A percentile compares a stretch with the other conserved stretches of the same genome.
Conservation (phyloP, 75 land plant genomes). For the Cupressus sempervirens region DNA sequence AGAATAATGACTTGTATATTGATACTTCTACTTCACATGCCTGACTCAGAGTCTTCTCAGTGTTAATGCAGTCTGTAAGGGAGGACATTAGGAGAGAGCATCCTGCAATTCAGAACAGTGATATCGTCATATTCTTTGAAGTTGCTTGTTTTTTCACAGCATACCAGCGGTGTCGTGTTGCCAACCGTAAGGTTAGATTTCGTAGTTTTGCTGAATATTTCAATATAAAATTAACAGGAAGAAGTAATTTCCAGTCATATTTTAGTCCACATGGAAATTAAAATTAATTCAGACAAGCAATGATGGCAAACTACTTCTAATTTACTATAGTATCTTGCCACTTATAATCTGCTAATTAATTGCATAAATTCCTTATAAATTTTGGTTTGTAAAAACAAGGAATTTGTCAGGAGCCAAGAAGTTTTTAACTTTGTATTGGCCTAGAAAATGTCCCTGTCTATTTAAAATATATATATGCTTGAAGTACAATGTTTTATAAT, state of each 20-base stretch:
- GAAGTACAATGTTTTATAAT: background rate
- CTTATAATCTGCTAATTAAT: background rate
- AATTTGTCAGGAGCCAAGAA: background rate
- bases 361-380: background rate
- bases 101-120: constrained; percentile 54
- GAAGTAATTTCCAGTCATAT: background rate
- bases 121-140: constrained; percentile 62
- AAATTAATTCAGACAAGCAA: background rate
- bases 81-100: constrained; percentile 83
- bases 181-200: constrained; percentile 34
- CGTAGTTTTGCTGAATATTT: background rate
- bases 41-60: constrained; percentile 29
- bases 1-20: background rate
- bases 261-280: background rate
- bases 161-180: constrained; percentile 58
- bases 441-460: background rate
- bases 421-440: background rate
- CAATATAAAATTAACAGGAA: background rate
- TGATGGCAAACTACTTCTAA: background rate
- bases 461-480: background rate
- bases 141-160: constrained; percentile 77
- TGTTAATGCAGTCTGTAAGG: constrained; percentile 81
- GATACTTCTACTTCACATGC: background rate
- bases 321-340: background rate
- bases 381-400: background rate